phyloP scores from a whole-genome alignment of 2,329 filamentous ascomycete genomes.

The Colletotrichum eleusines region DNA sequence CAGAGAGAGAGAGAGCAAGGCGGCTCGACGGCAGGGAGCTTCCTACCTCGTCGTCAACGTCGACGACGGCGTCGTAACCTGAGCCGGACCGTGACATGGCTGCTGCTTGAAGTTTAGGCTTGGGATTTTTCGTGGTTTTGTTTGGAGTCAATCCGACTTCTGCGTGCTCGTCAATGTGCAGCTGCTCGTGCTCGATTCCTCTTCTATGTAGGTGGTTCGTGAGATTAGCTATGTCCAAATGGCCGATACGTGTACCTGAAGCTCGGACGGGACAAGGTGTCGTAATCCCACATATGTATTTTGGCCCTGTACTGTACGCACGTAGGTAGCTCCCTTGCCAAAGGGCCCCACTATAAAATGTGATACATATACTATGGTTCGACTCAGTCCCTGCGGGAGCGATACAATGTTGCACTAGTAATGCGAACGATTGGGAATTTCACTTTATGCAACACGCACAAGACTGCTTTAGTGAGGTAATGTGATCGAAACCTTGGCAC shows the following conservation, averaged over 20 bases:
- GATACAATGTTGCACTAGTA: constrained; percentile 16
- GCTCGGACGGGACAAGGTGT: constrained; percentile 49
- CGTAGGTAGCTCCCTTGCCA: background rate
- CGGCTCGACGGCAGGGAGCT: constrained; percentile 39
- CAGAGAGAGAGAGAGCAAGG: background rate
- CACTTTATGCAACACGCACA: constrained; percentile 9
- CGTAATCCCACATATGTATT: constrained; percentile 45
- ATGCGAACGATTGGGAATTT: background rate
- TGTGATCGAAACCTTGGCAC: background rate
- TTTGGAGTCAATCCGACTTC: background rate
- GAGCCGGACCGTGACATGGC: constrained; percentile 76
- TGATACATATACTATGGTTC: no score
- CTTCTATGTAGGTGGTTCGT: constrained; percentile 1
- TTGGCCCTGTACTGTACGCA: constrained; percentile 19
- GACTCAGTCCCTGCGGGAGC: background rate
- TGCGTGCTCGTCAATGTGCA: background rate
- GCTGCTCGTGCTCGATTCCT: background rate
- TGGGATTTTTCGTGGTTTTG: background rate
- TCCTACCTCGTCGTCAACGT: constrained; percentile 93
- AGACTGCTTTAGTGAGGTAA: background rate
- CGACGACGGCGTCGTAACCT: constrained; percentile 97
- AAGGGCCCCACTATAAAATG: constrained; percentile 9
- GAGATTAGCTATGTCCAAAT: background rate
- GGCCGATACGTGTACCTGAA: constrained; percentile 26
- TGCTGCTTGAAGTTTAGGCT: constrained; percentile 33